Evolutionary conservation across 139 green algal genomes (phyloP).

Genomic region (Eudorina sp.): DNA sequence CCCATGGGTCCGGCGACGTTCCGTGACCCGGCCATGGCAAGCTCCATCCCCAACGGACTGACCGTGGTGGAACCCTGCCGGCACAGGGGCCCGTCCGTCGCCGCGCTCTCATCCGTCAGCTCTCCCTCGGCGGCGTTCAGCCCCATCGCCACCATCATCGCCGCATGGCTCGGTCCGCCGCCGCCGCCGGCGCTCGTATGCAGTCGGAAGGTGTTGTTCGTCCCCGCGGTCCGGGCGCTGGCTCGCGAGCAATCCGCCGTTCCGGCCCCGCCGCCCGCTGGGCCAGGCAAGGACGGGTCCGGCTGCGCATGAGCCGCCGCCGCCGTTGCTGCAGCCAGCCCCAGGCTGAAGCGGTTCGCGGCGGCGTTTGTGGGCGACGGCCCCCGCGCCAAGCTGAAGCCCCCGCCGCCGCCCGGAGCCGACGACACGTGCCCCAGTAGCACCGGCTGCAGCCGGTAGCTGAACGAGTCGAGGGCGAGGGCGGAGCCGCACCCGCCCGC

Average conservation of each 20-base stretch:
- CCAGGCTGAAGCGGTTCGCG: not conserved
- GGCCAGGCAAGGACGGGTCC: not conserved
- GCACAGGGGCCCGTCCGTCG: not conserved
- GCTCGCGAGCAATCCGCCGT: not conserved
- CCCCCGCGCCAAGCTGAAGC: not conserved
- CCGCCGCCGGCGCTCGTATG: not conserved
- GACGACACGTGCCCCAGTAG: not conserved
- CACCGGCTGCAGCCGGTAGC: not conserved
- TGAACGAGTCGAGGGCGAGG: not conserved
- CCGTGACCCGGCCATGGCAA: no score
- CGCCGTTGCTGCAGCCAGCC: not conserved
- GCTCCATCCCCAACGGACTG: no score
- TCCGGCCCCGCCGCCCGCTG: not conserved
- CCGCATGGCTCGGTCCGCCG: not conserved
- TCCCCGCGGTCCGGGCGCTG: not conserved
- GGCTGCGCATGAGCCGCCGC: not conserved
- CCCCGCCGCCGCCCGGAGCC: not conserved
- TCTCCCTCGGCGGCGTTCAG: not conserved
- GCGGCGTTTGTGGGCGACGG: not conserved
- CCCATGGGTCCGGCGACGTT: no score
- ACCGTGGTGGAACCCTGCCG: not conserved
- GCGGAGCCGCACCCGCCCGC: not conserved
- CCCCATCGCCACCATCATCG: not conserved
- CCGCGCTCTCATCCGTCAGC: conserved; percentile 20
- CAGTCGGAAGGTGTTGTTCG: not conserved